A percentile compares a stretch with the other conserved stretches of the same genome.
These are phyloP conservation scores for Platanthera zijinensis DNA, from an alignment of 106 monocot species.

Conservation along the genomic window DNA sequence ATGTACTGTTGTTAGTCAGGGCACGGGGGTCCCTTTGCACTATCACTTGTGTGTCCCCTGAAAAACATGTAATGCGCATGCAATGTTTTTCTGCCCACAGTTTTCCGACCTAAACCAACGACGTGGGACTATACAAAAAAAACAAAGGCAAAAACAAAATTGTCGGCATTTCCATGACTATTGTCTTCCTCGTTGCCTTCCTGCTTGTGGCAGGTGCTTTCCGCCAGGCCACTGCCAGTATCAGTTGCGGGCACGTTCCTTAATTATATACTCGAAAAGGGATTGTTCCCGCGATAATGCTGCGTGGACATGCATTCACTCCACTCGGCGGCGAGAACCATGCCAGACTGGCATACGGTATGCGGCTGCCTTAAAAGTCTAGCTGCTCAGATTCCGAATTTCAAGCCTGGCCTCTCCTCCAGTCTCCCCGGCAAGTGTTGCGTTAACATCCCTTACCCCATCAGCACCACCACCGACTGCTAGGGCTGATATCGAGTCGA, in stretches of 20 bases:
- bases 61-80: no score
- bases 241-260: conserved; percentile 30
- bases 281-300: background rate
- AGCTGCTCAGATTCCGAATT: background rate
- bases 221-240: background rate
- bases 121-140: no score
- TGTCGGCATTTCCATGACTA: background rate
- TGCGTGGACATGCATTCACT: conserved; percentile 22
- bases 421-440: conserved; percentile 28
- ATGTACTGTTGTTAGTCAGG: no score
- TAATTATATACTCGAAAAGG: no score
- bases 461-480: conserved; percentile 43
- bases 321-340: conserved; percentile 13
- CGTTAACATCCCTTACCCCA: conserved; percentile 24
- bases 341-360: conserved; percentile 16
- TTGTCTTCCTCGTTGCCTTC: background rate
- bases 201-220: background rate
- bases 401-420: conserved; percentile 1
- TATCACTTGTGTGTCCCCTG: no score
- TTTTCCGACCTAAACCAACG: no score
- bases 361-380: conserved; percentile 32
- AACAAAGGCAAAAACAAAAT: no score
- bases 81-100: no score
- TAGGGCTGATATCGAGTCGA: no score
- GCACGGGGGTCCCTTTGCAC: no score